These are phyloP conservation scores for Exophiala viscosa DNA, from an alignment of 2,329 filamentous ascomycete species.

Conservation along the genomic window DNA sequence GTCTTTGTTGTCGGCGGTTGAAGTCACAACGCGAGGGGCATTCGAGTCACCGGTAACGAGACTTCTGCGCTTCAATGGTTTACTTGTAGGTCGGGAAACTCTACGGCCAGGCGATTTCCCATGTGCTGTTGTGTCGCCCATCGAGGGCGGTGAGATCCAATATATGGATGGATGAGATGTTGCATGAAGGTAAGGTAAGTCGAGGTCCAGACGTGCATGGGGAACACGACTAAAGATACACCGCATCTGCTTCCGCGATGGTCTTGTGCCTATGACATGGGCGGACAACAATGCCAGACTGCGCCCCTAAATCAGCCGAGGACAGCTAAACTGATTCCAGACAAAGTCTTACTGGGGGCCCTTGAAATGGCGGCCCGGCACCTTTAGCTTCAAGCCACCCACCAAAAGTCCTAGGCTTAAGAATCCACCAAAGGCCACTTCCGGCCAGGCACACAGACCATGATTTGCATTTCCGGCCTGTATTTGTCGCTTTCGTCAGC, in stretches of 20 bases:
- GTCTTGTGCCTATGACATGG: neutral
- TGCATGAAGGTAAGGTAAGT: neutral
- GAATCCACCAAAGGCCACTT: too few relatives aligned
- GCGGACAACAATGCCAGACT: neutral
- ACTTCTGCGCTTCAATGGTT: conserved; percentile 20
- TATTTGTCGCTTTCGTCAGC: too few relatives aligned
- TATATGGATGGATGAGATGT: conserved; percentile 4
- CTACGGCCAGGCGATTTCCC: conserved; percentile 15
- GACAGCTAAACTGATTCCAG: neutral
- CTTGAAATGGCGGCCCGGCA: too few relatives aligned
- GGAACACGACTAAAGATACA: too few relatives aligned
- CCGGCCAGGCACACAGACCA: too few relatives aligned
- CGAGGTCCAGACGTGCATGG: too few relatives aligned
- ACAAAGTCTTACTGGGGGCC: neutral
- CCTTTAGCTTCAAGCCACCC: too few relatives aligned
- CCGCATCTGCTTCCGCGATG: neutral
- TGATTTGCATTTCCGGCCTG: too few relatives aligned
- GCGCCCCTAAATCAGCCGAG: too few relatives aligned
- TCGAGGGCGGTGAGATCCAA: conserved; percentile 20
- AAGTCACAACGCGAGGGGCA: conserved; percentile 5
- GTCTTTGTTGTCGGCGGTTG: conserved; percentile 10
- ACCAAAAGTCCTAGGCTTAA: too few relatives aligned
- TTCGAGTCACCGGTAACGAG: conserved; percentile 10
- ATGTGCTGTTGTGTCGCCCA: conserved; percentile 15
- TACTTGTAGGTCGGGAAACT: neutral